Percentiles rank a stretch among this genome's conserved stretches.
Evolutionary conservation across 495 filamentous ascomycete genomes (phyloP).

Genomic region (Hyaloscypha variabilis): DNA sequence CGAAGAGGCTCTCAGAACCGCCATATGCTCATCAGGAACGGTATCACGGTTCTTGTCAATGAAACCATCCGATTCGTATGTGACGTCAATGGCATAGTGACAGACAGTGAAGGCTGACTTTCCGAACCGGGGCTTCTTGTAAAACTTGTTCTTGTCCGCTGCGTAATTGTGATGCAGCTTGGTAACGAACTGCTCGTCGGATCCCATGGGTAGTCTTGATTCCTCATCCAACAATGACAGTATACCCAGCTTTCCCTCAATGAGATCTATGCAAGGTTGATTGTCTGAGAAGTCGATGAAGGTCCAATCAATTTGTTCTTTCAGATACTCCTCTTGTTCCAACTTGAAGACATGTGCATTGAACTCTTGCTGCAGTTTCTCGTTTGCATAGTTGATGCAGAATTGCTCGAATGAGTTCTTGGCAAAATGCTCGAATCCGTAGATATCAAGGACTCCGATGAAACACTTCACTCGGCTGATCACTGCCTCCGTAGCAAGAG

Average conservation of each 20-base stretch:
- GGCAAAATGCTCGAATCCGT: constrained; percentile 99
- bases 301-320: constrained; percentile 97
- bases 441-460: constrained; percentile 99
- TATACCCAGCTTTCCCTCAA: constrained; percentile 95
- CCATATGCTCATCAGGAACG: constrained; percentile 97
- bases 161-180: constrained; percentile 97
- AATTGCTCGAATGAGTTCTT: constrained; percentile 99
- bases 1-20: constrained; percentile 79
- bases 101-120: constrained; percentile 98
- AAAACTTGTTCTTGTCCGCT: constrained; percentile 91
- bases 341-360: constrained; percentile 99
- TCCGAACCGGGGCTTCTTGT: constrained; percentile 97
- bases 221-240: constrained; percentile 94
- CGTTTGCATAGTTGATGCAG: constrained; percentile 99
- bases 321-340: constrained; percentile 97
- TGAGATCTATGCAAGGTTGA: constrained; percentile 98
- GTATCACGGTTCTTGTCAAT: constrained; percentile 99
- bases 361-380: constrained; percentile 99
- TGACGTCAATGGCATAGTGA: constrained; percentile 98
- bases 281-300: constrained; percentile 99
- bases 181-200: constrained; percentile 95
- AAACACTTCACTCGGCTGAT: constrained; percentile 83
- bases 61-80: constrained; percentile 99
- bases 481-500: constrained; percentile 88
- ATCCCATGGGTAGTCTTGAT: constrained; percentile 93